Evolutionary conservation across 2,329 filamentous ascomycete species (phyloP).

Genomic region (Cladosporium austrohemisphaericum): DNA sequence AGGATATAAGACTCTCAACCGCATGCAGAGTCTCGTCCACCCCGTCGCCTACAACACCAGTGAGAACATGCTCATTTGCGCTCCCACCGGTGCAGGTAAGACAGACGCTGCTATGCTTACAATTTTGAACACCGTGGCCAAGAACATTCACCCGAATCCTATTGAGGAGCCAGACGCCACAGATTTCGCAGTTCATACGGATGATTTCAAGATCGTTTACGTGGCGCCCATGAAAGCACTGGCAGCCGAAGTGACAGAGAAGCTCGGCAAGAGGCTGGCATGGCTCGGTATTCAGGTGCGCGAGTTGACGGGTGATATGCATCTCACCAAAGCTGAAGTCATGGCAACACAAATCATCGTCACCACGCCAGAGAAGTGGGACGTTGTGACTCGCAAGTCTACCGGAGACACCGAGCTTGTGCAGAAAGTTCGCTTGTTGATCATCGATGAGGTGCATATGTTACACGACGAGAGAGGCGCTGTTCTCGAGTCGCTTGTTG

Average conservation of each 20-base stretch:
- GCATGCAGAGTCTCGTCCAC: slow-evolving; percentile 97
- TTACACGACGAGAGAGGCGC: slow-evolving; percentile 95
- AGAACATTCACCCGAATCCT: slow-evolving; percentile 78
- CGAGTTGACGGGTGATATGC: slow-evolving; percentile 97
- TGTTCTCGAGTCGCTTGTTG: slow-evolving; percentile 92
- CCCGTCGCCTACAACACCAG: slow-evolving; percentile 92
- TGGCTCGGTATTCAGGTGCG: slow-evolving; percentile 92
- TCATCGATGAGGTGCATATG: slow-evolving; percentile 99
- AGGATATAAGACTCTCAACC: slow-evolving; percentile 87
- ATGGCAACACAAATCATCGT: slow-evolving; percentile 96
- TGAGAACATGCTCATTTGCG: slow-evolving; percentile 98
- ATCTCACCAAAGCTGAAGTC: slow-evolving; percentile 94
- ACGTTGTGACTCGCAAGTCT: slow-evolving; percentile 94
- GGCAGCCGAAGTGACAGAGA: slow-evolving; percentile 92
- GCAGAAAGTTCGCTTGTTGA: slow-evolving; percentile 90
- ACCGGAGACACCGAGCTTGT: slow-evolving; percentile 96
- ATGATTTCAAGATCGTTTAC: slow-evolving; percentile 98
- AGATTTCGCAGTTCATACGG: slow-evolving; percentile 76
- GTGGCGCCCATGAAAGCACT: slow-evolving; percentile 98
- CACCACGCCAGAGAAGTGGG: slow-evolving; percentile 98
- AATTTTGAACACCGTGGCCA: slow-evolving; percentile 82
- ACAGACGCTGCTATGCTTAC: slow-evolving; percentile 98
- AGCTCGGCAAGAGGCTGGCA: slow-evolving; percentile 82
- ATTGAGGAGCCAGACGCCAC: slow-evolving; percentile 67
- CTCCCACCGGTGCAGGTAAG: slow-evolving; percentile 91